These are phyloP conservation scores for Camellia oleifera DNA, from an alignment of 179 eudicot species.

Conservation along the genomic window DNA sequence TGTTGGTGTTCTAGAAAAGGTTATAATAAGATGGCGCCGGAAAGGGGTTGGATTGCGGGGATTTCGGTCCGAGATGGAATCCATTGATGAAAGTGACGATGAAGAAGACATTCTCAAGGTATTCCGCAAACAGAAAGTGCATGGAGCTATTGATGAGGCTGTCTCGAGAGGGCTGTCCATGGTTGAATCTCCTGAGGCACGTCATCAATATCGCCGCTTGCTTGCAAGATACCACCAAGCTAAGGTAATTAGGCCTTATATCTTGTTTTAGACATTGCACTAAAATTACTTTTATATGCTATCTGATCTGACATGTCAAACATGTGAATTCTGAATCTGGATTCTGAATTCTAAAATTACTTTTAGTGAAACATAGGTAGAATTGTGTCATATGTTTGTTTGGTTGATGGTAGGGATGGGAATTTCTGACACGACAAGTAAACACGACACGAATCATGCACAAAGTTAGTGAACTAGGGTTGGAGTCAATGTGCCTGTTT, in stretches of 20 bases:
- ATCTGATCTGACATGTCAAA: neutral
- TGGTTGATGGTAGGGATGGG: too few relatives aligned
- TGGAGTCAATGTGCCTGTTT: too few relatives aligned
- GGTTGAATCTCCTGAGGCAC: conserved; percentile 77
- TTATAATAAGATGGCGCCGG: conserved; percentile 84
- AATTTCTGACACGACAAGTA: too few relatives aligned
- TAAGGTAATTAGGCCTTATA: conserved; percentile 43
- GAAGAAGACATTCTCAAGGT: conserved; percentile 74
- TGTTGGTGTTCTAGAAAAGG: conserved; percentile 80
- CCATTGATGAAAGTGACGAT: conserved; percentile 56
- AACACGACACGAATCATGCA: too few relatives aligned
- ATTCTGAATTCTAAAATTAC: too few relatives aligned
- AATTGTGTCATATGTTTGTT: neutral
- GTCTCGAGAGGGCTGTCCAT: conserved; percentile 76
- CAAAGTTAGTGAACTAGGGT: too few relatives aligned
- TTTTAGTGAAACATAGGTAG: neutral
- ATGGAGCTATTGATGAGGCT: conserved; percentile 73
- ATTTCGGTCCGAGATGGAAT: conserved; percentile 48
- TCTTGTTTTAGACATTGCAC: neutral
- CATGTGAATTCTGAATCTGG: neutral
- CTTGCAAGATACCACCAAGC: conserved; percentile 66
- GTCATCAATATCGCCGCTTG: conserved; percentile 82
- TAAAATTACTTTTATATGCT: neutral
- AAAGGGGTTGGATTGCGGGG: conserved; percentile 87
- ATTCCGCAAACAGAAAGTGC: conserved; percentile 78